Evolutionary conservation across 73 alveolate genomes (phyloP), one percentile per base, ranked within the genome.

Genomic region (Blepharisma japonicum): DNA sequence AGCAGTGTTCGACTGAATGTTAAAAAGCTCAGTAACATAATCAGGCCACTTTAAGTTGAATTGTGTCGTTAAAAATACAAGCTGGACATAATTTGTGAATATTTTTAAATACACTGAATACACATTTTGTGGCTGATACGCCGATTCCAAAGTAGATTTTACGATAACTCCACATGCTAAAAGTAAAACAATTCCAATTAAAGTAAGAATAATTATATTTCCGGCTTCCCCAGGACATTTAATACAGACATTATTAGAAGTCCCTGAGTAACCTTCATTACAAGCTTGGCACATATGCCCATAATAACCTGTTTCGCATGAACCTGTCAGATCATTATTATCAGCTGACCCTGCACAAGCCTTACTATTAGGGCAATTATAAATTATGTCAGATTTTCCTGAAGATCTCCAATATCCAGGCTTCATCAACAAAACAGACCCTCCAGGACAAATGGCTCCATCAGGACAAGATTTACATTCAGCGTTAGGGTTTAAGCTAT

Each of bases 371-470:
- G 82, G 81, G 47, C 93, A 86, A n/a, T 53, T 51, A 39, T 81
- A 45, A 53, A 86, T 81, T 42, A 45, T 82, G 5, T 79, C 85
- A 9, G 90, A 56, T 8, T 46, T 20, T 0, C 39, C 23, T 1
- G 42, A 23, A 2, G 68, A 21, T 82, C 89, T 51, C 79, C 85
- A 82, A 74, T 77, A 82, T 38, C 85, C 89, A 11, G 70, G 56
- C 46, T 82, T 72, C 25, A 66, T 66, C 6, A 21, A 9, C 6
- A 82, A 42, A 6, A 21, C 48, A 14, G 78, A 42, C 11, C 85
- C 85, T 55, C 89, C 89, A 25, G 84, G 85, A 46, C 89, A 82
- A 5, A 20, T 45, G 6, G 83, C 83, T 25, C 83, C 71, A 32
- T 55, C 82, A 7, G 71, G 74, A 50, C 89, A 82, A 50, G 54